A percentile compares a stretch with the other conserved stretches of the same genome.
Conservation (phyloP, 441 rosid genomes). For the Kokia cookei region DNA sequence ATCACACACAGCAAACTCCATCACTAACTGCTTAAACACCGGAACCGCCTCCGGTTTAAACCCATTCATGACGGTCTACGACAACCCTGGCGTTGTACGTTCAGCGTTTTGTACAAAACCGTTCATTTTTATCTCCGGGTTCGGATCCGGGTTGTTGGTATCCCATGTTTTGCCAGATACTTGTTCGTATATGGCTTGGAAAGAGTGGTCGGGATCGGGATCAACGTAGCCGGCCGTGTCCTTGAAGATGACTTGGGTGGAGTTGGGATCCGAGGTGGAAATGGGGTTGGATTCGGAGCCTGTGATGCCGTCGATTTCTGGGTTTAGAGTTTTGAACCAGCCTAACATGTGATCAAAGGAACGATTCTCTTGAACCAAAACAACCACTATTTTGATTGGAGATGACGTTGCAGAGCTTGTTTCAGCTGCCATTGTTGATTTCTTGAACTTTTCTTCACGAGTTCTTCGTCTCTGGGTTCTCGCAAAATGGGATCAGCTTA, state of each 20-base stretch:
- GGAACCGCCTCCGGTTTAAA: slow-evolving; percentile 64
- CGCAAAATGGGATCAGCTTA: not conserved
- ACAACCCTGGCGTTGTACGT: slow-evolving; percentile 46
- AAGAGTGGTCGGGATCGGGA: slow-evolving; percentile 88
- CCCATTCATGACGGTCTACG: slow-evolving; percentile 77
- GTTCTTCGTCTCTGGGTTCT: not conserved
- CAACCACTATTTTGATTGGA: slow-evolving; percentile 83
- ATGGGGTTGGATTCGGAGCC: slow-evolving; percentile 76
- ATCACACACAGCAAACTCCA: slow-evolving; percentile 70
- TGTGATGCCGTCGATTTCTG: slow-evolving; percentile 68
- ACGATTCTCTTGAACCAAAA: slow-evolving; percentile 83
- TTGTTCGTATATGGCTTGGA: slow-evolving; percentile 85
- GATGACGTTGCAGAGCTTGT: slow-evolving; percentile 21
- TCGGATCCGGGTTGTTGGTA: slow-evolving; percentile 25
- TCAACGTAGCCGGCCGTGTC: slow-evolving; percentile 59
- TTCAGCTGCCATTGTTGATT: slow-evolving; percentile 20
- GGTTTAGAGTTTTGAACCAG: slow-evolving; percentile 73
- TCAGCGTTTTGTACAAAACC: slow-evolving; percentile 86
- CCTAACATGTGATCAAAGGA: slow-evolving; percentile 87
- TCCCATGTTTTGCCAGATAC: slow-evolving; percentile 65
- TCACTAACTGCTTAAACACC: slow-evolving; percentile 58
- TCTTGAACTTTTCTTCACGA: not conserved
- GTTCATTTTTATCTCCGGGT: slow-evolving; percentile 53
- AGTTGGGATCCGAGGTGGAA: slow-evolving; percentile 50
- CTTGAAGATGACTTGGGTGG: slow-evolving; percentile 37